These are phyloP conservation scores for Tetrapisispora nanseiensis DNA, from an alignment of 805 yeast genomes.

Conservation along the genomic window DNA sequence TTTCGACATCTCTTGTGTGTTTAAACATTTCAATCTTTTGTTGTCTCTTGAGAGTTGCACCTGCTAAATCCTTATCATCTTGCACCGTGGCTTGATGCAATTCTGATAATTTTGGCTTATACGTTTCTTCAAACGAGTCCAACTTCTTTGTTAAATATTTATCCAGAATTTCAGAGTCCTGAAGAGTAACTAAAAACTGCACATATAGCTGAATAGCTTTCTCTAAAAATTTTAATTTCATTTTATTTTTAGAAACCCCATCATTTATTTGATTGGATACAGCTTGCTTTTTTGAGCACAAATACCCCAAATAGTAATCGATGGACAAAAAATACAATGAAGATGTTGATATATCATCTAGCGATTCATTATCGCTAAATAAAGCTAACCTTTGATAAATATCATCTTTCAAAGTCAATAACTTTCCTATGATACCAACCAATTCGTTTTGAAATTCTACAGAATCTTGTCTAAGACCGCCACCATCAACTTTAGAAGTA, in stretches of 20 bases:
- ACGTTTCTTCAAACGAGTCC: constrained; percentile 33
- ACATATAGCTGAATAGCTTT: constrained; percentile 37
- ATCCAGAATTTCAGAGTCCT: constrained; percentile 37
- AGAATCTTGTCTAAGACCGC: constrained; percentile 34
- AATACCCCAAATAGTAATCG: constrained; percentile 47
- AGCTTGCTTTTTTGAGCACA: constrained; percentile 25
- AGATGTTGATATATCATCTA: constrained; percentile 58
- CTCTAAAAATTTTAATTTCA: constrained; percentile 31
- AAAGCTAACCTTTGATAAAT: constrained; percentile 40
- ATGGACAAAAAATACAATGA: constrained; percentile 52
- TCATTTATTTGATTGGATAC: constrained; percentile 7
- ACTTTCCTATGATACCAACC: constrained; percentile 31
- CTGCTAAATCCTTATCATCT: constrained; percentile 14
- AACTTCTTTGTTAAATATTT: constrained; percentile 31
- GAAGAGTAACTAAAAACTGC: constrained; percentile 37
- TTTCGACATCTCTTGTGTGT: constrained; percentile 44
- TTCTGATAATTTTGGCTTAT: constrained; percentile 33
- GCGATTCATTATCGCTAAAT: constrained; percentile 61
- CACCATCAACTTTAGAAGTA: constrained; percentile 11
- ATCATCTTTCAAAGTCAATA: constrained; percentile 36
- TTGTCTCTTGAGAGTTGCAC: constrained; percentile 41
- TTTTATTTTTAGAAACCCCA: constrained; percentile 8
- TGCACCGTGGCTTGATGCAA: constrained; percentile 14
- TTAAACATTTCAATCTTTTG: constrained; percentile 64
- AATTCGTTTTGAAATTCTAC: constrained; percentile 33